A percentile compares a stretch with the other conserved stretches of the same genome.
Evolutionary conservation across 2,329 filamentous ascomycete species (phyloP).

Genomic region (Cercospora beticola): DNA sequence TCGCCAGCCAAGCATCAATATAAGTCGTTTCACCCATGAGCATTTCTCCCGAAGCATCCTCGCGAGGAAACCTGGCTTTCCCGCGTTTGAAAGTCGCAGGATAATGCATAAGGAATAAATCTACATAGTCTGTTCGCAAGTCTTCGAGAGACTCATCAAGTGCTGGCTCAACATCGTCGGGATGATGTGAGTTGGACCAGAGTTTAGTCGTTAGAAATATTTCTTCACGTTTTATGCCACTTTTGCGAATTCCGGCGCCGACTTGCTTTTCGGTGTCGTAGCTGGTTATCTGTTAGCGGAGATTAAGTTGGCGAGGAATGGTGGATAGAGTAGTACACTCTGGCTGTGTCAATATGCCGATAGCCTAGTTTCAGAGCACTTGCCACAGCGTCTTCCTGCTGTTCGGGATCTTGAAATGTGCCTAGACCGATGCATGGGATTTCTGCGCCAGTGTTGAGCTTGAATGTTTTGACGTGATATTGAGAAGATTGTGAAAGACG

Average conservation of each 20-base stretch:
- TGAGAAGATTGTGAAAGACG: not conserved
- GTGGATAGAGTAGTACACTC: not conserved
- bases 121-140: not conserved
- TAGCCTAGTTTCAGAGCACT: not conserved
- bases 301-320: too few species aligned
- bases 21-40: not conserved
- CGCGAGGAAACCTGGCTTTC: not conserved
- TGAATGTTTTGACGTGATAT: not conserved
- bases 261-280: not conserved
- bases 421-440: conserved; percentile 35
- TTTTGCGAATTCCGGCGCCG: not conserved
- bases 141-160: not conserved
- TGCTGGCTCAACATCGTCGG: not conserved
- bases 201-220: not conserved
- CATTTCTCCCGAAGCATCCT: not conserved
- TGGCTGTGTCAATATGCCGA: not conserved
- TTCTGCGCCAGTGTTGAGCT: not conserved
- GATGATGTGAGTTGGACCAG: not conserved
- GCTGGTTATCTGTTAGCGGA: not conserved
- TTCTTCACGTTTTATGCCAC: not conserved
- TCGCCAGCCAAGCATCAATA: not conserved
- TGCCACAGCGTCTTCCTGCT: conserved; percentile 39
- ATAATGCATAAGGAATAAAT: not conserved
- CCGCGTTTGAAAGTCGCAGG: not conserved
- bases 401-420: conserved; percentile 42